Base-by-base conservation (phyloP, 345 rosid genomes). In the Luvunga scandens region DNA sequence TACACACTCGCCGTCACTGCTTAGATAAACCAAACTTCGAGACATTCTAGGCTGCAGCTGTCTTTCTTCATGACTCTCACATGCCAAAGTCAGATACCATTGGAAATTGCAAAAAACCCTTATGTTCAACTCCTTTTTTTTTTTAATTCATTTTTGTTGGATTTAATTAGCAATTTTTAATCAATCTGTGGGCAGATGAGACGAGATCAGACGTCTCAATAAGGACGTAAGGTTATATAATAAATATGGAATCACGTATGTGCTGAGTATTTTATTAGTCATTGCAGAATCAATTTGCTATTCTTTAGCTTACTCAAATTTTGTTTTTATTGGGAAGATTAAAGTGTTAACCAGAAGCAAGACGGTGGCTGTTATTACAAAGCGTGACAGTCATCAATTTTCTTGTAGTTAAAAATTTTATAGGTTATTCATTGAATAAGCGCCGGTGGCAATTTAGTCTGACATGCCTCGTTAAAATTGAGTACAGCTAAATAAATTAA, bases 31-130 rank as follows among this genome's bases (percentile, higher is more conserved):
- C 76, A 22, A 50, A 45, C 39, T 62, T 61, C 48, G 63, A 79
- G 82, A 74, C 78, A 74, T 79, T 75, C 83, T 50, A 74, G 42
- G 53, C 42, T 71, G 73, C 10, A 66, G 60, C 36, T 56, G 34
- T 14, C 31, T 36, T 33, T 7, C 67, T 25, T 66, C 82, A 50
- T 50, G 39, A 27, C 39, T 71, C 62, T 0, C 74, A 75, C 75
- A 69, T 75, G 78, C 59, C 63, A 48, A 31, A 60, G 36, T 2
- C 38, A 63, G 21, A 14, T 10, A 13, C 36, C 45, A 22, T 59
- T 24, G 34, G 64, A 75, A 36, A 30, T 77, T 45, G n/a, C 21
- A 42, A 53, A 55, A 42, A 4, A 19, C 39, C 34, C 59, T 38
- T 0, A 1, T 59, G 28, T 59, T 9, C 1, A 68, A n/a, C 33